Evolutionary conservation across 129 eudicot species (phyloP), one percentile per base, ranked within the genome.

Genomic region (Tagetes erecta): DNA sequence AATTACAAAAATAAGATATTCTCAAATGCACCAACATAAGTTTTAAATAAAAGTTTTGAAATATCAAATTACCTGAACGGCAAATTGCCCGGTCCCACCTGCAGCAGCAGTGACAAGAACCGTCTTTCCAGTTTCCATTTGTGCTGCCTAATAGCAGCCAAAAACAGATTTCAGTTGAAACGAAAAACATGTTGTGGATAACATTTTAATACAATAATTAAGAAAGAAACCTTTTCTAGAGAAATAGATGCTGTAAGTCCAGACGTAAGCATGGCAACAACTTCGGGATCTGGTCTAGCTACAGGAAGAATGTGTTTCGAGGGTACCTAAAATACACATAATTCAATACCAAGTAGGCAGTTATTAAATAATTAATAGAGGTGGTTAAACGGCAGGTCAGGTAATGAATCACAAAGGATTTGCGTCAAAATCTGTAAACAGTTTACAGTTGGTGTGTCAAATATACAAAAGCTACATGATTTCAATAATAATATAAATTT

Each of bases 71-170:
- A 94, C 98, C 97, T 94, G 98, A 81, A 94, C 97, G 12, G 96
- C 98, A 80, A 94, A 94, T 72, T 94, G 98, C 63, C 98, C 98
- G 0, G 98, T 94, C 74, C 97, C 98, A 46, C 98, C 98, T 60
- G 98, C 98, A 70, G 98, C 98, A 52, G 98, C 98, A 44, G 97
- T 94, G 76, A 94, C 93, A 75, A 94, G 96, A 73, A 94, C 96
- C 3, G 85, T 76, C 74, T 90, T 86, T 67, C 96, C 97, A 0
- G 88, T 85, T 65, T 84, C 96, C 97, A 94, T 88, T 70, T 85
- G 97, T 64, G 96, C 97, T 62, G 91, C 89, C 98, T 94, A 75
- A 20, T 37, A 71, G n/a, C 81, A 82, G 33, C 5, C 64, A 50
- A 57, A 66, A 51, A 14, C 30, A n/a, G 47, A 37, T 30, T 44